Evolutionary conservation across 192 early-diverging fungal genomes (phyloP).

Genomic region (Coemansia sp.): DNA sequence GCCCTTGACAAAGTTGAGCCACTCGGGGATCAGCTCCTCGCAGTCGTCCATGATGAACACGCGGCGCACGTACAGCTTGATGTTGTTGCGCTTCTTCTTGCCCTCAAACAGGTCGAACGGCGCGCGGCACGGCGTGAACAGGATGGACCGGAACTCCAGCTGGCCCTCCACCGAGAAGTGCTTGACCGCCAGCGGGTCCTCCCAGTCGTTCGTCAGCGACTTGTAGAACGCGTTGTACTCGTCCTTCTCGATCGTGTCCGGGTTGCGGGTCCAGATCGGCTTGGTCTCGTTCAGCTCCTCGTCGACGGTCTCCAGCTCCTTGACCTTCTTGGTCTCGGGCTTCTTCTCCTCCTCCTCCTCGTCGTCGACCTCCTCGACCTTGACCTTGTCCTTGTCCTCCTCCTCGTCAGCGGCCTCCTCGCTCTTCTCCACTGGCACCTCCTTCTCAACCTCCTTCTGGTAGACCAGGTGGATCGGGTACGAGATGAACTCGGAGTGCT

Average conservation of each 20-base stretch:
- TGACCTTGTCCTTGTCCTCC: conserved; percentile 72
- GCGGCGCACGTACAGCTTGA: conserved; percentile 99
- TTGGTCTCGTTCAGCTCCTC: conserved; percentile 99
- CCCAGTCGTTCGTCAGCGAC: conserved; percentile 98
- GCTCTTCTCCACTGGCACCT: conserved; percentile 90
- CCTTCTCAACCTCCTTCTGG: conserved; percentile 97
- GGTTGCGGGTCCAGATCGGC: conserved; percentile 99
- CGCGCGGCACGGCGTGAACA: conserved; percentile 93
- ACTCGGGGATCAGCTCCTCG: conserved; percentile 98
- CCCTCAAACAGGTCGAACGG: conserved; percentile 98
- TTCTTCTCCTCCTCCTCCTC: conserved; percentile 67
- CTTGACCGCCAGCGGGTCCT: conserved; percentile 95
- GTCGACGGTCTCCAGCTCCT: conserved; percentile 49
- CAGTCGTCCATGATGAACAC: conserved; percentile 99
- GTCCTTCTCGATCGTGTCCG: conserved; percentile 91
- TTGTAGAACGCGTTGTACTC: conserved; percentile 99
- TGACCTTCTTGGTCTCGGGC: conserved; percentile 68
- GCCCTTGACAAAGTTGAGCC: conserved; percentile 99
- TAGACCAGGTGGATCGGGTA: conserved; percentile 97
- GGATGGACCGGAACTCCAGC: conserved; percentile 98
- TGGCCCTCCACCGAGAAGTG: conserved; percentile 99
- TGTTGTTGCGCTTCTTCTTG: conserved; percentile 99
- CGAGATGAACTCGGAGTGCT: conserved; percentile 99
- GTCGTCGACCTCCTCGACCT: conserved; percentile 66
- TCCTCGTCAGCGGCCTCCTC: conserved; percentile 66